These are phyloP conservation scores for Jaapia argillacea DNA, from an alignment of 768 basidiomycete genomes.

Conservation along the genomic window DNA sequence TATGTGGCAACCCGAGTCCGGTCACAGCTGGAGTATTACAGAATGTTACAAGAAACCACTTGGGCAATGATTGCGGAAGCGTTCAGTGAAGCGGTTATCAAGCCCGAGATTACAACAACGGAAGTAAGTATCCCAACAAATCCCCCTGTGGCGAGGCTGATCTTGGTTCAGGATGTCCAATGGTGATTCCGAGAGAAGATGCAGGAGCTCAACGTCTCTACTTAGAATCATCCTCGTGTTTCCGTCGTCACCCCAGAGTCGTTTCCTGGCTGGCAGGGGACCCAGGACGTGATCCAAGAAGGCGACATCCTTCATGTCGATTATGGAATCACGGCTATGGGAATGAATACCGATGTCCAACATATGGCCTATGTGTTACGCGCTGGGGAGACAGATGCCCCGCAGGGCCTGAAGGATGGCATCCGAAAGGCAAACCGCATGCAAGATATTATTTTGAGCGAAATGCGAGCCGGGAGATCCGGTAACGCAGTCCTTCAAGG, in stretches of 20 bases:
- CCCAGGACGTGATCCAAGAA: conserved; percentile 28
- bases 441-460: conserved; percentile 37
- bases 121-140: conserved; percentile 17
- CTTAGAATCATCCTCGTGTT: conserved; percentile 45
- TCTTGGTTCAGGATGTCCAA: conserved; percentile 29
- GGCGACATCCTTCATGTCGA: conserved; percentile 46
- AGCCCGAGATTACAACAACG: conserved; percentile 34
- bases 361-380: conserved; percentile 46
- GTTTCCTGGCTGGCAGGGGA: conserved; percentile 32
- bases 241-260: conserved; percentile 31
- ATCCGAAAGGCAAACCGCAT: conserved; percentile 35
- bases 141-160: not conserved
- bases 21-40: conserved; percentile 34
- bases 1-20: conserved; percentile 32
- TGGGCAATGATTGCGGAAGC: conserved; percentile 47
- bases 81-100: conserved; percentile 32
- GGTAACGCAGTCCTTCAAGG: conserved; percentile 35
- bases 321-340: conserved; percentile 44
- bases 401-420: conserved; percentile 33
- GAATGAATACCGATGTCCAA: conserved; percentile 46
- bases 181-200: conserved; percentile 50
- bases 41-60: conserved; percentile 34
- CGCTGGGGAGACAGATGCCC: conserved; percentile 31
- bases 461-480: conserved; percentile 34
- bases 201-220: conserved; percentile 32